Percentiles rank a stretch among this genome's conserved stretches.
phyloP scores from a whole-genome alignment of 176 grass and related monocot genomes.

The Juncus inflexus region DNA sequence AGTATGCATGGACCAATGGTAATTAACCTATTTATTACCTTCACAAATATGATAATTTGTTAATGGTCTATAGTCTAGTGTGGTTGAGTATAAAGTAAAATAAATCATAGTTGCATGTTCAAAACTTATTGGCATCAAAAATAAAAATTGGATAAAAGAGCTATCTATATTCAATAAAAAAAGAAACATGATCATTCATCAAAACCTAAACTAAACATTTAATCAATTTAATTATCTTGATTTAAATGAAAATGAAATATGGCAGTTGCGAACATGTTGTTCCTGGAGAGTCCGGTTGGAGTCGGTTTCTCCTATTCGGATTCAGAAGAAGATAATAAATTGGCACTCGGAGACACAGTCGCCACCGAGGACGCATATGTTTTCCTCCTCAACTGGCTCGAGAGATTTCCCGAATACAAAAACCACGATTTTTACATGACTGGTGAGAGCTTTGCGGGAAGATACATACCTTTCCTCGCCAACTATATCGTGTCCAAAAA shows the following conservation, averaged over 20 bases:
- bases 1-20: slow-evolving; percentile 48
- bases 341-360: slow-evolving; percentile 35
- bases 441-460: slow-evolving; percentile 70
- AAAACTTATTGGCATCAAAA: not conserved
- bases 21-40: not conserved
- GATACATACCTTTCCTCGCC: slow-evolving; percentile 60
- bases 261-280: slow-evolving; percentile 54
- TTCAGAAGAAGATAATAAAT: slow-evolving; percentile 30
- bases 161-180: not conserved
- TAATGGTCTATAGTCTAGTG: not conserved
- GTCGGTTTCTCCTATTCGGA: slow-evolving; percentile 61
- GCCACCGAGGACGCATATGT: slow-evolving; percentile 37
- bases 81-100: not conserved
- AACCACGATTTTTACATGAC: slow-evolving; percentile 39
- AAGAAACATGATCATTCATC: not conserved
- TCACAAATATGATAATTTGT: not conserved
- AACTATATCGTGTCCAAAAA: slow-evolving; percentile 26
- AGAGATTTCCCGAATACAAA: slow-evolving; percentile 66
- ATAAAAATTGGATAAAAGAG: not conserved
- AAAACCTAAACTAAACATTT: not conserved
- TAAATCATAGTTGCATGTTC: not conserved
- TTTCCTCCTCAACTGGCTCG: slow-evolving; percentile 56
- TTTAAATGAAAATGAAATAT: not conserved
- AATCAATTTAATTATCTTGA: not conserved
- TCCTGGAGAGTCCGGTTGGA: slow-evolving; percentile 53